Conservation (phyloP, 202 grass and related monocot genomes). For the Setaria italica region DNA sequence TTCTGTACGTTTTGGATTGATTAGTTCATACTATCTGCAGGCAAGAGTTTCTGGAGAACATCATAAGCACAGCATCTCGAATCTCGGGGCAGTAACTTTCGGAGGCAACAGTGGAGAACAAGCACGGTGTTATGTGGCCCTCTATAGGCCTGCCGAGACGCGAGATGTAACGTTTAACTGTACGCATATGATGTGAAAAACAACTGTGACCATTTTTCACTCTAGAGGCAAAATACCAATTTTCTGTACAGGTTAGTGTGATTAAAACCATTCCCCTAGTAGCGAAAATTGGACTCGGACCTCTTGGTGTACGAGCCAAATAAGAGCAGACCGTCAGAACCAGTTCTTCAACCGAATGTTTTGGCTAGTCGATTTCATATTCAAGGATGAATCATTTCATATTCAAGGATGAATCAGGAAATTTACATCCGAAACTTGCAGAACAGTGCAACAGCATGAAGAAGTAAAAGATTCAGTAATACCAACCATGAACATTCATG, state of each 20-base stretch:
- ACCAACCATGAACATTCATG: background rate
- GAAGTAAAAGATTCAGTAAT: background rate
- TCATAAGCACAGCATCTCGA: constrained; percentile 62
- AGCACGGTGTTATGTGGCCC: background rate
- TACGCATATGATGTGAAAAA: constrained; percentile 4
- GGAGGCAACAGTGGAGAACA: background rate
- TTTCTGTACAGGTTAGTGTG: constrained; percentile 44
- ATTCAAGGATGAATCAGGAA: background rate
- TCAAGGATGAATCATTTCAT: background rate
- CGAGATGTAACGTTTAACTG: constrained; percentile 13
- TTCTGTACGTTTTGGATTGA: constrained; percentile 19
- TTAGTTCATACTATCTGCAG: constrained; percentile 51
- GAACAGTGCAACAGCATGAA: background rate
- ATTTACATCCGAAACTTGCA: background rate
- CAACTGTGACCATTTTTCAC: background rate
- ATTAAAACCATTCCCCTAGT: background rate
- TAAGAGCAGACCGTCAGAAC: background rate
- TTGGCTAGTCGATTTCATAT: background rate
- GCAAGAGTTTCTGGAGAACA: constrained; percentile 69
- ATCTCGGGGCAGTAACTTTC: constrained; percentile 67
- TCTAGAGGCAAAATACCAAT: constrained; percentile 15
- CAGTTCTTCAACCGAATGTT: background rate
- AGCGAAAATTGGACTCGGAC: background rate
- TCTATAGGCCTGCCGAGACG: background rate
- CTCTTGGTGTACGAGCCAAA: background rate